These are phyloP conservation scores for Adansonia rubrostipa DNA, from an alignment of 441 rosid genomes.

Conservation along the genomic window DNA sequence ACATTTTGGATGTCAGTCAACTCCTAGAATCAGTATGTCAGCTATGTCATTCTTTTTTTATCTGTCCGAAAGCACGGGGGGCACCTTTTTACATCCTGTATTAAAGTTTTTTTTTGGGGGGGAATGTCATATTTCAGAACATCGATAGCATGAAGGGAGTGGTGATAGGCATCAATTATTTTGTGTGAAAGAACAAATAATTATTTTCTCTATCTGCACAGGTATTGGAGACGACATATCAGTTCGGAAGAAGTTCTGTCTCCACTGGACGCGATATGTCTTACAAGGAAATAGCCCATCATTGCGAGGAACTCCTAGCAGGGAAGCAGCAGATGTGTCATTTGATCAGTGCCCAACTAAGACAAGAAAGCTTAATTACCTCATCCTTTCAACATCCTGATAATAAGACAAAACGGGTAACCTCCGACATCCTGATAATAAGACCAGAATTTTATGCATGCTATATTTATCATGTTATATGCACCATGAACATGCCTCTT, in stretches of 20 bases:
- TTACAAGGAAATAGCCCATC: conserved; percentile 67
- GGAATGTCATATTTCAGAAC: not conserved
- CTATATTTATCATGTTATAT: not conserved
- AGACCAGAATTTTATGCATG: too few species aligned
- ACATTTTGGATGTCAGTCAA: conserved; percentile 60
- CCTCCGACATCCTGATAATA: not conserved
- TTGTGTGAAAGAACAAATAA: not conserved
- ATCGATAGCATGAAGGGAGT: not conserved
- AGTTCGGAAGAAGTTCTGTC: conserved; percentile 61
- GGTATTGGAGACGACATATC: conserved; percentile 61
- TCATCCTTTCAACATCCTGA: conserved; percentile 28
- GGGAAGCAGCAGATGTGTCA: conserved; percentile 72
- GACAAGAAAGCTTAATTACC: conserved; percentile 42
- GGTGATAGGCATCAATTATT: not conserved
- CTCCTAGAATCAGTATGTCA: conserved; percentile 70
- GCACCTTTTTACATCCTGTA: not conserved
- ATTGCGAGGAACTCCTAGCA: conserved; percentile 64
- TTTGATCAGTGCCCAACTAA: conserved; percentile 49
- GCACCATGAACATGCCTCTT: not conserved
- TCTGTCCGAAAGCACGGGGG: not conserved
- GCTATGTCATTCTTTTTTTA: not conserved
- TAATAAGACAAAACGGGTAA: conserved; percentile 32
- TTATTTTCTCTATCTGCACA: conserved; percentile 25
- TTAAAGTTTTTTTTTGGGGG: not conserved
- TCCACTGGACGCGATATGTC: conserved; percentile 57